Conservation (phyloP, 805 yeast species). For the Saccharomyces mikatae region DNA sequence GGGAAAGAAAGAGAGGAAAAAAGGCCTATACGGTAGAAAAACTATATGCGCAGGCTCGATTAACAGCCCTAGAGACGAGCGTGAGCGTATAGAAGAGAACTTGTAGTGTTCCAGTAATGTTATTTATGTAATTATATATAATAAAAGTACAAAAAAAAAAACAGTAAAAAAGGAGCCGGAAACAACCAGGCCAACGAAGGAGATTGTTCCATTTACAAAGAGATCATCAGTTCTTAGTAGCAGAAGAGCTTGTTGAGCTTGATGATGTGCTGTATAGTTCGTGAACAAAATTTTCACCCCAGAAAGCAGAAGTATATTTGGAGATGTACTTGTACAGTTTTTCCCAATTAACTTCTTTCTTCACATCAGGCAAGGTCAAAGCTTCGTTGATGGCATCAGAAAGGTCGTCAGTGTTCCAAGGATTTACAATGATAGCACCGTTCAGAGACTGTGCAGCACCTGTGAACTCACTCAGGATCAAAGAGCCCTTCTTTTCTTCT, state of each 20-base stretch:
- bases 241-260: neutral
- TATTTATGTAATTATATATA: neutral
- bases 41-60: neutral
- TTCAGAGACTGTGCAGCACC: slow-evolving; percentile 98
- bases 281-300: slow-evolving; percentile 95
- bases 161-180: neutral
- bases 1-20: neutral
- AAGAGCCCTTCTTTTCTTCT: slow-evolving; percentile 71
- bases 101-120: neutral
- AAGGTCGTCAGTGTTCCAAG: slow-evolving; percentile 96
- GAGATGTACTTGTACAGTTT: slow-evolving; percentile 80
- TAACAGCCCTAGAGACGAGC: neutral
- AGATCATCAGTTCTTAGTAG: neutral
- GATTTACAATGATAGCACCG: slow-evolving; percentile 90
- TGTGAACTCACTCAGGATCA: slow-evolving; percentile 88
- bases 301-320: slow-evolving; percentile 88
- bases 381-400: slow-evolving; percentile 81
- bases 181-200: neutral
- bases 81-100: neutral
- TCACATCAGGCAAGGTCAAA: slow-evolving; percentile 76
- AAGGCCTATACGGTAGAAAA: neutral
- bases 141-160: neutral
- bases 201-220: neutral
- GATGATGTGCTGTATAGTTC: slow-evolving; percentile 50
- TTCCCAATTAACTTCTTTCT: slow-evolving; percentile 67